Conservation (phyloP, 495 filamentous ascomycete genomes). For the Ramalina intermedia region DNA sequence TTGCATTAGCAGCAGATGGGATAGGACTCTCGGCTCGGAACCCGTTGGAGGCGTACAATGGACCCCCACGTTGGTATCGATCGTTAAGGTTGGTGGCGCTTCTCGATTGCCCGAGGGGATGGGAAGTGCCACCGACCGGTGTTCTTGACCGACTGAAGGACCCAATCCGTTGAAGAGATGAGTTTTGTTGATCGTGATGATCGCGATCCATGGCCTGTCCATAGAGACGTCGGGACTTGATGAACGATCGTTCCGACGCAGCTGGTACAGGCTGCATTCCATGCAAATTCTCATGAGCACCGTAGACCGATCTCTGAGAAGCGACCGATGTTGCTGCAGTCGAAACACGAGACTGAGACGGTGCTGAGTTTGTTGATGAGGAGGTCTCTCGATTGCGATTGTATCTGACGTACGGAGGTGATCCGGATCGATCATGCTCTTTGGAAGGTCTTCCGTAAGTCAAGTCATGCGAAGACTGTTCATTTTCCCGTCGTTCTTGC, state of each 20-base stretch:
- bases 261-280: constrained; percentile 14
- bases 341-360: constrained; percentile 55
- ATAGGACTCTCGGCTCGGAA: constrained; percentile 39
- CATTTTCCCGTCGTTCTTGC: constrained; percentile 37
- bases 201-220: constrained; percentile 72
- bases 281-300: constrained; percentile 11
- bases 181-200: constrained; percentile 64
- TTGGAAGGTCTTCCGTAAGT: constrained; percentile 10
- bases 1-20: constrained; percentile 21
- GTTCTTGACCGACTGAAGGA: constrained; percentile 44
- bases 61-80: constrained; percentile 35
- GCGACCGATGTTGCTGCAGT: constrained; percentile 86
- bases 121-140: constrained; percentile 3
- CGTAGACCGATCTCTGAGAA: constrained; percentile 45
- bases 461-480: constrained; percentile 5
- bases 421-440: constrained; percentile 26
- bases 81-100: constrained; percentile 45
- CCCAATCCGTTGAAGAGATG: constrained; percentile 64
- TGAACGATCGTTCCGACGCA: constrained; percentile 29
- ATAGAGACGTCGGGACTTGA: constrained; percentile 66
- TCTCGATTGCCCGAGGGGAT: constrained; percentile 24
- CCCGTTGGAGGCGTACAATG: constrained; percentile 21
- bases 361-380: constrained; percentile 72
- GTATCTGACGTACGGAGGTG: constrained; percentile 44
- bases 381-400: constrained; percentile 69